Base-by-base conservation (phyloP, 2,329 filamentous ascomycete species). In the Curvularia spicifera region DNA sequence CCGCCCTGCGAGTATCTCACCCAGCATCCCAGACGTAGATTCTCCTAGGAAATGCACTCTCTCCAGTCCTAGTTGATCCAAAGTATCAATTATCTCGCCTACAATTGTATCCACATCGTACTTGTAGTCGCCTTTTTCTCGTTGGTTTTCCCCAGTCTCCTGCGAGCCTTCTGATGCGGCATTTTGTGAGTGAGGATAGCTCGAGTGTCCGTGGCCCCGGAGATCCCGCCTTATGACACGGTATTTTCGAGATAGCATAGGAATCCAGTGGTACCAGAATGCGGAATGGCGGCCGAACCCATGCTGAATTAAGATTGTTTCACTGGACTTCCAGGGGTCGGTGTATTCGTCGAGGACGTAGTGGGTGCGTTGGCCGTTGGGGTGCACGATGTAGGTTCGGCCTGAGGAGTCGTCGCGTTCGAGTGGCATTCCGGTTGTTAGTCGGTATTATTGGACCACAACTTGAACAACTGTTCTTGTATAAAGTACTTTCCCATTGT, bases 191-290 rank as follows among this genome's bases (percentile, higher is more conserved):
- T 47, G 51, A 5, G 72, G 69, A 49, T 65, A 69, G 37, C 64
- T 69, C 0, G 74, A 77, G 26, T 64, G 54, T 2, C 75, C 75
- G 58, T 78, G 75, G 0, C 75, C 75, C 12, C 73, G 64, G 0
- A 75, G 62, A 58, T 76, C 74, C 7, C 75, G 69, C 6, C 74
- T 63, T 46, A 77, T 71, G 18, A 78, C 68, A 10, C 65, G 66
- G 60, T 73, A 77, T 6, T 68, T 50, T 1, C 64, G 66, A 1
- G 71, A 55, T n/a, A 78, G 60, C 4, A 67, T 33, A 0, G 75
- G 74, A 20, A 77, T 65, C 75, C 74, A 78, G 48, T 76, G 72
- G 53, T 77, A 72, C 73, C 73, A 78, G 56, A 76, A 75, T 7
- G 56, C 67, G 3, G 70, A 54, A 51, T 75, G 70, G 8, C 75